Percentiles rank a stretch among this genome's conserved stretches.
phyloP scores from a whole-genome alignment of 2,329 filamentous ascomycete species.

The Colletotrichum karsti region DNA sequence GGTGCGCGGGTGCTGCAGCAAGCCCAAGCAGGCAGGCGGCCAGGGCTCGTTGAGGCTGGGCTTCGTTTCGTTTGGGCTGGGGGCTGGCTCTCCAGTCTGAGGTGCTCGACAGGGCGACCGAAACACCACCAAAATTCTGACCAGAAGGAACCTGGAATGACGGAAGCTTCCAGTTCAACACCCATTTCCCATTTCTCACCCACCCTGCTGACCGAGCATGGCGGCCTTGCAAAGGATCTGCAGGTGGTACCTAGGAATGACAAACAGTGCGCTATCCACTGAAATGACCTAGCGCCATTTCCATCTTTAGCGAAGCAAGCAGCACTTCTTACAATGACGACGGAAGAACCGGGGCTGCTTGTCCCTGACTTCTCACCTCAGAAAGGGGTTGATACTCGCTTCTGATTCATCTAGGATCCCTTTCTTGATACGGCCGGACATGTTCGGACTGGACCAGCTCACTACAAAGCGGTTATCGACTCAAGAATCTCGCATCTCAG shows the following conservation, averaged over 20 bases:
- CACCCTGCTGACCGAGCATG: constrained; percentile 26
- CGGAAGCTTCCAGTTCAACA: constrained; percentile 27
- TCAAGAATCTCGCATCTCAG: background rate
- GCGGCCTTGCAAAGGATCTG: constrained; percentile 10
- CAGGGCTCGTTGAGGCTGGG: background rate
- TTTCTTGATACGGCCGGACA: background rate
- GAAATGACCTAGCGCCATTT: constrained; percentile 9
- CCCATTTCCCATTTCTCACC: background rate
- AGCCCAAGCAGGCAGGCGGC: background rate
- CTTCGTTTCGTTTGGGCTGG: background rate
- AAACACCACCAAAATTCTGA: background rate
- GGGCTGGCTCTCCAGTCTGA: background rate
- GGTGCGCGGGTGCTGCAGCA: constrained; percentile 2
- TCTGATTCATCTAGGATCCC: background rate
- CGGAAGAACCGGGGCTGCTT: background rate
- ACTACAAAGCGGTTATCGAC: background rate
- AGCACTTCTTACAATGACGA: background rate
- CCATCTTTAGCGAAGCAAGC: constrained; percentile 3
- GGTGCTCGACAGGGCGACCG: background rate
- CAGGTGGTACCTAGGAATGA: no score
- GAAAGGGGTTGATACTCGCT: background rate
- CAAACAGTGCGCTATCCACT: constrained; percentile 22
- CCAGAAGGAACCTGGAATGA: constrained; percentile 14
- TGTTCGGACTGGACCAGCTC: background rate
- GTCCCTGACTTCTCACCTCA: background rate